A percentile compares a stretch with the other conserved stretches of the same genome.
Conservation (phyloP, 192 early-diverging fungal genomes). For the Phycomyces blakesleeanus region DNA sequence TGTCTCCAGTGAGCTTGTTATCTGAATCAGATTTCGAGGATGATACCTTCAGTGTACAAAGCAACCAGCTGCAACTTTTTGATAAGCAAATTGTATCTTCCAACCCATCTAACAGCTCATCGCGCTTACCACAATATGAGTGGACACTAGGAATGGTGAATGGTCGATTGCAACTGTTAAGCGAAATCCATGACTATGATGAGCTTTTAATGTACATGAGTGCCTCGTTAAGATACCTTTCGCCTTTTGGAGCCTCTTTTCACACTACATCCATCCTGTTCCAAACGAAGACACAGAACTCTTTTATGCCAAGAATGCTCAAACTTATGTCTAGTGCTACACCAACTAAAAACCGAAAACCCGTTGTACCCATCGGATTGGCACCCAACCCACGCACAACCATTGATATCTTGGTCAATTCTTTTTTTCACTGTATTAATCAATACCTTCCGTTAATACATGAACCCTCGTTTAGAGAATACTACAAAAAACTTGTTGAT, state of each 20-base stretch:
- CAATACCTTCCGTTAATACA: background rate
- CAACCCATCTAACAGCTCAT: no score
- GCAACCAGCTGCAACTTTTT: no score
- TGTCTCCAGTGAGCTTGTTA: no score
- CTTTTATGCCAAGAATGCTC: background rate
- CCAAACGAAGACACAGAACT: background rate
- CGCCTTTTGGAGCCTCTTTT: constrained; percentile 10
- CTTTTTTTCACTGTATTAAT: constrained; percentile 7
- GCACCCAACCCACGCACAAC: background rate
- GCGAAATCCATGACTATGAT: background rate
- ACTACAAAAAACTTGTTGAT: constrained; percentile 1
- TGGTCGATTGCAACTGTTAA: background rate
- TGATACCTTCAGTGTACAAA: no score
- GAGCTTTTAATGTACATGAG: constrained; percentile 5
- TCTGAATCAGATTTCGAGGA: no score
- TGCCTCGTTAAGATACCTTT: constrained; percentile 5
- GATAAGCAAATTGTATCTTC: no score
- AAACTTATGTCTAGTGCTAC: background rate
- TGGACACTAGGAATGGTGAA: constrained; percentile 10
- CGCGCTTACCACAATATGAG: background rate
- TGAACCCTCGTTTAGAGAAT: constrained; percentile 8
- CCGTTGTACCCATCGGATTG: background rate
- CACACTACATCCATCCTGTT: constrained; percentile 2
- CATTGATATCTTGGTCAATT: background rate
- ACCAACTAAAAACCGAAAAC: background rate